These are phyloP conservation scores for Mimosa bimucronata DNA, from an alignment of 306 rosid genomes.

Conservation along the genomic window DNA sequence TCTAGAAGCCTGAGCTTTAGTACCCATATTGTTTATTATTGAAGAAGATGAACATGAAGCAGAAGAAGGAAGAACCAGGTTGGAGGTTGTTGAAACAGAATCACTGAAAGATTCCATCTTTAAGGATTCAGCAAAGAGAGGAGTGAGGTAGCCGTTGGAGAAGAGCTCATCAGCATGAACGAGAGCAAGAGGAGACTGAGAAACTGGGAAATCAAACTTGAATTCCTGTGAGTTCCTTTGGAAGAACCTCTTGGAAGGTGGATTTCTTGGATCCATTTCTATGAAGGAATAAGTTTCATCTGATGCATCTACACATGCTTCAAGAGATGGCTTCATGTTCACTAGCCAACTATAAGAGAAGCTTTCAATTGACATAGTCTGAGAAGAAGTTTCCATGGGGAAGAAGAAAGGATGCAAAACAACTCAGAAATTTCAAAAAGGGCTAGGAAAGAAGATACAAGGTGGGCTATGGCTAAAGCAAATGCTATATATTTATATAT, in stretches of 20 bases:
- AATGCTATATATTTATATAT: background rate
- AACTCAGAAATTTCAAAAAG: slow-evolving; percentile 21
- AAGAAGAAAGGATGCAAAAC: slow-evolving; percentile 8
- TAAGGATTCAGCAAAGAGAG: slow-evolving; percentile 75
- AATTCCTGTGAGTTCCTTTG: slow-evolving; percentile 68
- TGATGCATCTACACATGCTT: slow-evolving; percentile 69
- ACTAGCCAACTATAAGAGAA: slow-evolving; percentile 96
- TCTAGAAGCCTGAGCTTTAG: slow-evolving; percentile 42
- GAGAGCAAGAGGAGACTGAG: slow-evolving; percentile 60
- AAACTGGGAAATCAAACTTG: slow-evolving; percentile 83
- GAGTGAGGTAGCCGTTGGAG: slow-evolving; percentile 86
- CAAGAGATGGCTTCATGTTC: slow-evolving; percentile 83
- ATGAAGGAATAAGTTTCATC: slow-evolving; percentile 84
- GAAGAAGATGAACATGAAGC: slow-evolving; percentile 44
- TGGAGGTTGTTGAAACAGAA: slow-evolving; percentile 38
- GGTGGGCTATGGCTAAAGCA: background rate
- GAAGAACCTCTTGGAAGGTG: slow-evolving; percentile 89
- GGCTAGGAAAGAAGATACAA: slow-evolving; percentile 9
- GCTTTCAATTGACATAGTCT: slow-evolving; percentile 89
- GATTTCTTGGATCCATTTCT: slow-evolving; percentile 96
- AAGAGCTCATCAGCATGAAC: slow-evolving; percentile 95
- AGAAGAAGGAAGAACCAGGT: slow-evolving; percentile 44
- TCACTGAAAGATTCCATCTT: slow-evolving; percentile 57
- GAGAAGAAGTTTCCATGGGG: slow-evolving; percentile 82
- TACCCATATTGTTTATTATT: slow-evolving; percentile 44